Evolutionary conservation across 1,139 yeast genomes (phyloP).

Genomic region (Tardiomyces blankii): DNA sequence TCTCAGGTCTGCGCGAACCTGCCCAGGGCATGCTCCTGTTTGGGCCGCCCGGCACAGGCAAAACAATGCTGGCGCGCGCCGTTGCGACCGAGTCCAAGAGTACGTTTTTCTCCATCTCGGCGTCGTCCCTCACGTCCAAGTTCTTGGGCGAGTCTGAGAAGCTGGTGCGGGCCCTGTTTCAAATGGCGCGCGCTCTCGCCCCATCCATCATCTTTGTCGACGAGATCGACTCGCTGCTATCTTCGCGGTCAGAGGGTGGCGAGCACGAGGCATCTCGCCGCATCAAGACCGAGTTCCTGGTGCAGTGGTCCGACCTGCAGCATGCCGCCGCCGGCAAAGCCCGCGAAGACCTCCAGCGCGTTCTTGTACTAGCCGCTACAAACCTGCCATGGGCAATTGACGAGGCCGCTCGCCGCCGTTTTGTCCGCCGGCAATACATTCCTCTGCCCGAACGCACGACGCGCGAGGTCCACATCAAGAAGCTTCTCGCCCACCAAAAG

Average conservation of each 20-base stretch:
- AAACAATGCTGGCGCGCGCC: conserved; percentile 91
- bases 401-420: conserved; percentile 94
- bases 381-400: conserved; percentile 97
- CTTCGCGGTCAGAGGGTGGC: conserved; percentile 70
- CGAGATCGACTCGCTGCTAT: conserved; percentile 85
- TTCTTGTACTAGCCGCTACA: conserved; percentile 89
- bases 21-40: conserved; percentile 82
- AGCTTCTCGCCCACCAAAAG: conserved; percentile 64
- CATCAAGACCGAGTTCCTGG: conserved; percentile 85
- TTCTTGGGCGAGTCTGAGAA: conserved; percentile 99
- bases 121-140: conserved; percentile 88
- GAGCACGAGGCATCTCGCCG: conserved; percentile 89
- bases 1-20: conserved; percentile 91
- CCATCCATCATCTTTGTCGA: conserved; percentile 95
- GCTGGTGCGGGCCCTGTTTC: conserved; percentile 83
- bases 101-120: conserved; percentile 88
- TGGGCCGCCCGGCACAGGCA: conserved; percentile 99
- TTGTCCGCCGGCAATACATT: conserved; percentile 86
- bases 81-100: conserved; percentile 98
- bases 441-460: conserved; percentile 90
- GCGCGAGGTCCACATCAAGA: conserved; percentile 57
- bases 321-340: conserved; percentile 76
- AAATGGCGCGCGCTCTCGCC: conserved; percentile 92
- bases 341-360: conserved; percentile 55
- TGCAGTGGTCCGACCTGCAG: conserved; percentile 92